A percentile compares a stretch with the other conserved stretches of the same genome.
These are phyloP conservation scores for Acephala macrosclerotiorum DNA, from an alignment of 2,329 filamentous ascomycete species.

Conservation along the genomic window DNA sequence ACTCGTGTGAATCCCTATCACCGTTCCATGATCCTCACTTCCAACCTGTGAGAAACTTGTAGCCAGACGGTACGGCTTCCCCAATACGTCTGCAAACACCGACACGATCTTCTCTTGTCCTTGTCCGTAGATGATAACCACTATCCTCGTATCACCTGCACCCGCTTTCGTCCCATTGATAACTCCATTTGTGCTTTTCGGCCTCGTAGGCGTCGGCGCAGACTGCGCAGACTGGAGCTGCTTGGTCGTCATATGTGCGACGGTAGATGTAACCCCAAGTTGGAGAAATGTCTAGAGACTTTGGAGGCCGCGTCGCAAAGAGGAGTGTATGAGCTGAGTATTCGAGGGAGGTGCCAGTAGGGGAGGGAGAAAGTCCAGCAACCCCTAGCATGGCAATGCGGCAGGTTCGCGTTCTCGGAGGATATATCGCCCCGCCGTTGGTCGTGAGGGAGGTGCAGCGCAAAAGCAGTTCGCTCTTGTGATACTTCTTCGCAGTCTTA, in stretches of 20 bases:
- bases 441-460: conserved; percentile 17
- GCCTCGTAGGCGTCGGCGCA: conserved; percentile 54
- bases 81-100: conserved; percentile 79
- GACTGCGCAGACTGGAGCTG: conserved; percentile 54
- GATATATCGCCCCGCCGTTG: conserved; percentile 16
- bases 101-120: conserved; percentile 78
- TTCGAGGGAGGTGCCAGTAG: conserved; percentile 23
- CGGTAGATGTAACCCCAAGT: conserved; percentile 6
- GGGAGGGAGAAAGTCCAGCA: conserved; percentile 28
- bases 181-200: conserved; percentile 46
- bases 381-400: conserved; percentile 31
- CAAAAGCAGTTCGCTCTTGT: conserved; percentile 19
- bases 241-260: conserved; percentile 48
- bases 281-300: conserved; percentile 21
- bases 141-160: conserved; percentile 62
- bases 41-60: conserved; percentile 61
- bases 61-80: conserved; percentile 72
- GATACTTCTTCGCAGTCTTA: conserved; percentile 20
- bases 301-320: conserved; percentile 14
- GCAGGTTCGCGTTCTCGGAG: conserved; percentile 20
- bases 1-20: conserved; percentile 69
- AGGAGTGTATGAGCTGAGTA: conserved; percentile 1
- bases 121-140: conserved; percentile 72
- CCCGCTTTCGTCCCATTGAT: conserved; percentile 44
- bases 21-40: conserved; percentile 64